Conservation (phyloP, 2,329 filamentous ascomycete genomes). For the Hypomyces rosellus region DNA sequence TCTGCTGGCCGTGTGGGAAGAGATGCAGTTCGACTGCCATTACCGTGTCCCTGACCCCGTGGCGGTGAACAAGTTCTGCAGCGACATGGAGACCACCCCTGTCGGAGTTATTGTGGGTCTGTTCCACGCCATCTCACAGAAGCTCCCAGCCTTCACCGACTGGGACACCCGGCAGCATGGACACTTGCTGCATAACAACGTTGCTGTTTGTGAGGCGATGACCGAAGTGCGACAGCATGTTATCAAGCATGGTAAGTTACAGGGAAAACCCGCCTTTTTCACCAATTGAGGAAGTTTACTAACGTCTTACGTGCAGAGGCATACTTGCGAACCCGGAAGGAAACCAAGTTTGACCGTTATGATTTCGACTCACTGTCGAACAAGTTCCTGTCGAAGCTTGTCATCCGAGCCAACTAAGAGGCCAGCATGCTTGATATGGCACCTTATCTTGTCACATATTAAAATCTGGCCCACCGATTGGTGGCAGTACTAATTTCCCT, state of each 20-base stretch:
- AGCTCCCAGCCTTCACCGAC: conserved; percentile 84
- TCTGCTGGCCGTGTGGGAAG: conserved; percentile 89
- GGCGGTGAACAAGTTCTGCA: conserved; percentile 89
- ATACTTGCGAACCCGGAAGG: conserved; percentile 75
- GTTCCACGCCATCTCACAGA: conserved; percentile 97
- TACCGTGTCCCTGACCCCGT: conserved; percentile 82
- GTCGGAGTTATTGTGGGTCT: conserved; percentile 94
- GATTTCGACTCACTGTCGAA: conserved; percentile 95
- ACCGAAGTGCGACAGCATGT: conserved; percentile 92
- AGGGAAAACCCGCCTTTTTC: too few species aligned
- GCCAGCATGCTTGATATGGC: background rate
- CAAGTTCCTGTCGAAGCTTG: conserved; percentile 94
- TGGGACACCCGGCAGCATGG: conserved; percentile 93
- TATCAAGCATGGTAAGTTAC: conserved; percentile 76
- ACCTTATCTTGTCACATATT: conserved; percentile 12
- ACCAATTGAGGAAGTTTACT: conserved; percentile 11
- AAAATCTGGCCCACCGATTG: conserved; percentile 8
- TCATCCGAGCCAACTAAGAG: conserved; percentile 81
- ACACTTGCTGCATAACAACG: conserved; percentile 83
- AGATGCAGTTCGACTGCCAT: conserved; percentile 98
- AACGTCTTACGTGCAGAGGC: conserved; percentile 53
- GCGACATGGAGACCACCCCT: conserved; percentile 91
- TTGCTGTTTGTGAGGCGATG: conserved; percentile 89
- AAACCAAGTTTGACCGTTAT: conserved; percentile 77
- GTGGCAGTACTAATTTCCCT: conserved; percentile 2